Conservation (phyloP, 352 stramenopile genomes). For the Phytophthora quininea region DNA sequence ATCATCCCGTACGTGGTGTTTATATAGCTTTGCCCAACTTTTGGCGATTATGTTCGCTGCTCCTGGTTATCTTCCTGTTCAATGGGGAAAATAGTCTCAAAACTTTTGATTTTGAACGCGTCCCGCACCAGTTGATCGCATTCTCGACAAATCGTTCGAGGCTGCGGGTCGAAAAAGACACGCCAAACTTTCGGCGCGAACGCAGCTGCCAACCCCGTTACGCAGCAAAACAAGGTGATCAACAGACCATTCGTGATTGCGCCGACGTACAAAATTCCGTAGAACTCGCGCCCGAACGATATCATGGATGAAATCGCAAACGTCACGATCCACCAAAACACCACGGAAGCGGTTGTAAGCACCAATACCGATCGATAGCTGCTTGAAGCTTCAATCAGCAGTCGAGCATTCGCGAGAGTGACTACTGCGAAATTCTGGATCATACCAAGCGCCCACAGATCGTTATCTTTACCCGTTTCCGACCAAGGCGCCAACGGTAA, state of each 20-base stretch:
- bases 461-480: conserved; percentile 57
- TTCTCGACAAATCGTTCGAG: conserved; percentile 57
- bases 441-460: conserved; percentile 69
- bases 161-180: conserved; percentile 43
- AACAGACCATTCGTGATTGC: conserved; percentile 48
- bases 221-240: conserved; percentile 38
- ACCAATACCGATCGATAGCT: conserved; percentile 30
- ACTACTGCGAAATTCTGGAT: conserved; percentile 71
- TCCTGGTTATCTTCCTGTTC: conserved; percentile 26
- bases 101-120: conserved; percentile 23
- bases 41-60: not conserved
- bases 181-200: conserved; percentile 39
- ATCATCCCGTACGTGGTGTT: too few species aligned
- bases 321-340: conserved; percentile 57
- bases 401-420: conserved; percentile 53
- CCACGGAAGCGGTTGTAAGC: conserved; percentile 43
- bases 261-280: conserved; percentile 53
- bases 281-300: conserved; percentile 68
- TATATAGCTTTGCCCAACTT: too few species aligned
- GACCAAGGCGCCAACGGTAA: conserved; percentile 55
- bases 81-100: conserved; percentile 50
- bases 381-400: conserved; percentile 56
- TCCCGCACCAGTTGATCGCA: conserved; percentile 43
- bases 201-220: conserved; percentile 34
- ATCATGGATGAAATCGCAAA: conserved; percentile 55